Percentiles rank a stretch among this genome's conserved stretches.
Conservation (phyloP, 2,329 filamentous ascomycete species). For the Fusarium sp. region DNA sequence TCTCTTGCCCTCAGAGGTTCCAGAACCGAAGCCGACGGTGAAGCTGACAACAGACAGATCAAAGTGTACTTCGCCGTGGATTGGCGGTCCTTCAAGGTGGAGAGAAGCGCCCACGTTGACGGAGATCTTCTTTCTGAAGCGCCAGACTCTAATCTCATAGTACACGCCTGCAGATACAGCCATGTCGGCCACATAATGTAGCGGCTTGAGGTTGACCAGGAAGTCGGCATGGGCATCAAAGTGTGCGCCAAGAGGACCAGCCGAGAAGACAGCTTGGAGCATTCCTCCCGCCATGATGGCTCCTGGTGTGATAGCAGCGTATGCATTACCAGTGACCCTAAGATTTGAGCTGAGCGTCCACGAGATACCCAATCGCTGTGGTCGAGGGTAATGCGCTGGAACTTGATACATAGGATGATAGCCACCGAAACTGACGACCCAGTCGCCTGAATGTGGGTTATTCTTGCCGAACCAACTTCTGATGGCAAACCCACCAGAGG, state of each 20-base stretch:
- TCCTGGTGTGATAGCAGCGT: background rate
- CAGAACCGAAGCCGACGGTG: background rate
- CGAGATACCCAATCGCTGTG: background rate
- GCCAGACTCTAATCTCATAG: background rate
- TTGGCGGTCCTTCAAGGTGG: background rate
- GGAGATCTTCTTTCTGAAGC: background rate
- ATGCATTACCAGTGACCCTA: background rate
- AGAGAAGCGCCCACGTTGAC: background rate
- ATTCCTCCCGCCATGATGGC: background rate
- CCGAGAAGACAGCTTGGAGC: background rate
- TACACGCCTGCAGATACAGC: background rate
- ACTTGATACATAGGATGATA: background rate
- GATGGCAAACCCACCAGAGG: fast-evolving
- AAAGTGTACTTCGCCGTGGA: background rate
- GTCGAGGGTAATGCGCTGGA: background rate
- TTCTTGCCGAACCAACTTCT: background rate
- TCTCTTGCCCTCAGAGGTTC: fast-evolving
- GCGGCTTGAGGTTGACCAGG: background rate
- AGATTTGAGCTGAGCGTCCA: background rate
- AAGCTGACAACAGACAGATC: background rate
- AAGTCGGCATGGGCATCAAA: background rate
- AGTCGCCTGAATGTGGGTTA: background rate
- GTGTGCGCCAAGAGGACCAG: background rate
- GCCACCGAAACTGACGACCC: background rate
- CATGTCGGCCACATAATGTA: background rate